These are phyloP conservation scores for Coemansia sp. DNA, from an alignment of 192 early-diverging fungal genomes.

Conservation along the genomic window DNA sequence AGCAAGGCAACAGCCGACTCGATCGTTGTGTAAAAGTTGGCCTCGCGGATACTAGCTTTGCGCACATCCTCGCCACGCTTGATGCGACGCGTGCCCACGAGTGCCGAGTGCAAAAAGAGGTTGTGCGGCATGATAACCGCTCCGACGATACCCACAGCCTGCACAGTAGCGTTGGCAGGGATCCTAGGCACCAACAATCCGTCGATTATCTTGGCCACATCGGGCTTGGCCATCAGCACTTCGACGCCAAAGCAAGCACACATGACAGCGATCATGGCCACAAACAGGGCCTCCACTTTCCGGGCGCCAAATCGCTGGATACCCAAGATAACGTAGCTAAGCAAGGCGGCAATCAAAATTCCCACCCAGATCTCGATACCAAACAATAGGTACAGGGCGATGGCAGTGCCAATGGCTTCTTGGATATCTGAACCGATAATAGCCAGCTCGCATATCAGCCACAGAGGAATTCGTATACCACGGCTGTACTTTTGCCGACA, in stretches of 20 bases:
- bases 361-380: slow-evolving; percentile 67
- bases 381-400: slow-evolving; percentile 80
- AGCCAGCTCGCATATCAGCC: slow-evolving; percentile 64
- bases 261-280: slow-evolving; percentile 70
- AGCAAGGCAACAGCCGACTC: slow-evolving; percentile 63
- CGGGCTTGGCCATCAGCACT: slow-evolving; percentile 58
- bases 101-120: slow-evolving; percentile 80
- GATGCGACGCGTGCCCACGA: slow-evolving; percentile 65
- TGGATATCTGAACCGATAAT: slow-evolving; percentile 75
- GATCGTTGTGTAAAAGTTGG: slow-evolving; percentile 68
- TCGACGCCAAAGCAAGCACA: slow-evolving; percentile 77
- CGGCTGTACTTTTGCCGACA: slow-evolving; percentile 49
- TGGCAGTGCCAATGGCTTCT: slow-evolving; percentile 88
- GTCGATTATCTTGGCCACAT: slow-evolving; percentile 49
- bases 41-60: slow-evolving; percentile 61
- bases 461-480: slow-evolving; percentile 49
- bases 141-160: slow-evolving; percentile 69
- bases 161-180: slow-evolving; percentile 59
- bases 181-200: slow-evolving; percentile 62
- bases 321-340: slow-evolving; percentile 77
- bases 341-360: slow-evolving; percentile 71
- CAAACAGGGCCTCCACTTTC: slow-evolving; percentile 73
- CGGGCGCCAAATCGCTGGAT: slow-evolving; percentile 64
- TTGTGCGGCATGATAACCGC: slow-evolving; percentile 89
- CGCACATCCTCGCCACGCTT: slow-evolving; percentile 39